These are phyloP conservation scores for Aspergillus spinulosporus DNA, from an alignment of 2,329 filamentous ascomycete species.

Conservation along the genomic window DNA sequence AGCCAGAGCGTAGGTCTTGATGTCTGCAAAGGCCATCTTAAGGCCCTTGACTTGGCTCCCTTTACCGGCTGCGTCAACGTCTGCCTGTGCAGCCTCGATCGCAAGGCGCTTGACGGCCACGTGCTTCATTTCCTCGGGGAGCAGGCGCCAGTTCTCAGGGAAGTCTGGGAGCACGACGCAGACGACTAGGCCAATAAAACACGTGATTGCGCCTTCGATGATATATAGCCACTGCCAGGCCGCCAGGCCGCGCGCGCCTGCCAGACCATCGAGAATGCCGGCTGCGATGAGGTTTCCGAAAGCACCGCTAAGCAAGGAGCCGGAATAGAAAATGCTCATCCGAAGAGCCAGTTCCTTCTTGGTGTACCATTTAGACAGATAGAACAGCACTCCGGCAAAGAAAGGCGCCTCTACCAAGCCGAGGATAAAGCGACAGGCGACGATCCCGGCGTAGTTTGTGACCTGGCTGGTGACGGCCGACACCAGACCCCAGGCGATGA, in stretches of 20 bases:
- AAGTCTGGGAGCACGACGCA: conserved; percentile 43
- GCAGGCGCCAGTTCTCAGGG: conserved; percentile 47
- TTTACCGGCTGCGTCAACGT: conserved; percentile 50
- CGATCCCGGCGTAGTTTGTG: conserved; percentile 43
- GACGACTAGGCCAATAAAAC: conserved; percentile 37
- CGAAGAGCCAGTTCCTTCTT: conserved; percentile 53
- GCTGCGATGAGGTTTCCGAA: conserved; percentile 58
- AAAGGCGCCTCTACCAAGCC: conserved; percentile 51
- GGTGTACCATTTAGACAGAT: conserved; percentile 55
- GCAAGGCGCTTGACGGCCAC: conserved; percentile 52
- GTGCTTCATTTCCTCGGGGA: conserved; percentile 47
- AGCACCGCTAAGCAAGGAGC: conserved; percentile 51
- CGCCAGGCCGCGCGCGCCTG: conserved; percentile 34
- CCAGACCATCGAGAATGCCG: conserved; percentile 48
- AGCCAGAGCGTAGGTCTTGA: conserved; percentile 49
- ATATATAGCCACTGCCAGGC: conserved; percentile 46
- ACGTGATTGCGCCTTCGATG: conserved; percentile 41
- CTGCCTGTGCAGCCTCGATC: conserved; percentile 52
- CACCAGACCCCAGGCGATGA: conserved; percentile 48
- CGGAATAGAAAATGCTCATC: conserved; percentile 56
- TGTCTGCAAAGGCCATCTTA: conserved; percentile 53
- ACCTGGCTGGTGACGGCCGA: conserved; percentile 48
- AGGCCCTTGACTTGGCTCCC: conserved; percentile 53
- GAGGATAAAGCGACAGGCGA: conserved; percentile 48
- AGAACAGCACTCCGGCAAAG: conserved; percentile 50